phyloP scores from a whole-genome alignment of 192 early-diverging fungal genomes.

The Jimgerdemannia lactiflua region DNA sequence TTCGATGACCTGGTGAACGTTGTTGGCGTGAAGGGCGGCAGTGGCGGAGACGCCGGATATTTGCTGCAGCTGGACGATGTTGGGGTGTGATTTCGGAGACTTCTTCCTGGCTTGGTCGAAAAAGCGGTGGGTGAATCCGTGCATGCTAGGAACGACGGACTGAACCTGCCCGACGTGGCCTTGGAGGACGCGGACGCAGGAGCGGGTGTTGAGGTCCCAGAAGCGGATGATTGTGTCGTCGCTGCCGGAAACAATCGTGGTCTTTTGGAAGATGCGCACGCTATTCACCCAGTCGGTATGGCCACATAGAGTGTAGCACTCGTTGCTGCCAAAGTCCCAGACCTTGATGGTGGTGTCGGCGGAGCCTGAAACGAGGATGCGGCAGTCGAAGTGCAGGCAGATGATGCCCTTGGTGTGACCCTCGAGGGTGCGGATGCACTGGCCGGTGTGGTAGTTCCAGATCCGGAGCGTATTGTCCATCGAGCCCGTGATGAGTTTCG shows the following conservation, averaged over 20 bases:
- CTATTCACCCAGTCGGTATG: slow-evolving; percentile 93
- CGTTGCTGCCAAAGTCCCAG: slow-evolving; percentile 74
- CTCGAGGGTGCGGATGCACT: slow-evolving; percentile 80
- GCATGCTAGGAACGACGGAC: slow-evolving; percentile 25
- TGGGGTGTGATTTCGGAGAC: not conserved
- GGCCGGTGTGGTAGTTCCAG: slow-evolving; percentile 89
- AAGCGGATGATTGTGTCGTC: slow-evolving; percentile 85
- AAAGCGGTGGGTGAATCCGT: slow-evolving; percentile 31
- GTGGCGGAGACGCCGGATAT: not conserved
- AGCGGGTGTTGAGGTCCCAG: slow-evolving; percentile 78
- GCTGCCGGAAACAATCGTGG: slow-evolving; percentile 74
- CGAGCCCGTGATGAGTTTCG: slow-evolving; percentile 90
- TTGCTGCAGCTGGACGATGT: slow-evolving; percentile 5
- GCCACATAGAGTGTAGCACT: slow-evolving; percentile 71
- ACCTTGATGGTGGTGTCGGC: slow-evolving; percentile 83
- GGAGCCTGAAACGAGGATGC: slow-evolving; percentile 82
- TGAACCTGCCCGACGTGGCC: slow-evolving; percentile 81
- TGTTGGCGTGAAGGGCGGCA: not conserved
- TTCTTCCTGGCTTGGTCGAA: slow-evolving; percentile 8
- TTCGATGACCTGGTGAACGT: not conserved
- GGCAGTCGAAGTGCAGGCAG: slow-evolving; percentile 77
- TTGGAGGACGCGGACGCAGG: slow-evolving; percentile 61
- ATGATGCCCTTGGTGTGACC: slow-evolving; percentile 79
- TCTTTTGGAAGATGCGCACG: slow-evolving; percentile 73
- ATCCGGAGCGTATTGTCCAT: slow-evolving; percentile 90